Conservation (phyloP, 495 filamentous ascomycete genomes). For the Hypoxylon trugodes region DNA sequence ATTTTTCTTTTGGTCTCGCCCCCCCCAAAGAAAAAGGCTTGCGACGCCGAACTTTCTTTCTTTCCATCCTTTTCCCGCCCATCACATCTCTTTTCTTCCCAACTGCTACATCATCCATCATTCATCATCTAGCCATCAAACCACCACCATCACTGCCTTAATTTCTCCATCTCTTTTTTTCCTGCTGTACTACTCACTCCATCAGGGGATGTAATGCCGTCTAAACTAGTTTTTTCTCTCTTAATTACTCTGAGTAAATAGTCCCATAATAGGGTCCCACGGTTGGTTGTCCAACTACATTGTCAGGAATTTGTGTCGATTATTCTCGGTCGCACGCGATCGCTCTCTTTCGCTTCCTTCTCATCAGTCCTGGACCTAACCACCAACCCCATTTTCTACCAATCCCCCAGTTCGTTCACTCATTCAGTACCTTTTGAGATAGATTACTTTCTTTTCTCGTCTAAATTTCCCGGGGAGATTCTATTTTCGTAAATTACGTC, state of each 20-base stretch:
- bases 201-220: slow-evolving; percentile 4
- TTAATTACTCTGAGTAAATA: slow-evolving; percentile 26
- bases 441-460: slow-evolving; percentile 32
- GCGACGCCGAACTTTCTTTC: slow-evolving; percentile 23
- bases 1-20: slow-evolving; percentile 12
- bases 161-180: no score
- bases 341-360: slow-evolving; percentile 8
- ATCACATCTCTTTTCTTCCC: slow-evolving; percentile 13
- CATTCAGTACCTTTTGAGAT: slow-evolving; percentile 30
- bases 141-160: slow-evolving; percentile 14
- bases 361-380: slow-evolving; percentile 19
- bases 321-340: slow-evolving; percentile 27
- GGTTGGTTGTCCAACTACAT: slow-evolving; percentile 17
- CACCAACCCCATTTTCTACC: slow-evolving; percentile 16
- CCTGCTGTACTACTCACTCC: slow-evolving; percentile 6
- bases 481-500: slow-evolving; percentile 38
- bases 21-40: slow-evolving; percentile 28
- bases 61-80: slow-evolving; percentile 13
- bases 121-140: background rate
- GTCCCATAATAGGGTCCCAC: slow-evolving; percentile 11
- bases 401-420: slow-evolving; percentile 3
- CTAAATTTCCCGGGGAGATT: slow-evolving; percentile 21
- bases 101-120: slow-evolving; percentile 12
- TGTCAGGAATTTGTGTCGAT: slow-evolving; percentile 18
- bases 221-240: slow-evolving; percentile 12